Conservation (phyloP, 2,329 filamentous ascomycete species). For the Zymoseptoria pseudotritici region DNA sequence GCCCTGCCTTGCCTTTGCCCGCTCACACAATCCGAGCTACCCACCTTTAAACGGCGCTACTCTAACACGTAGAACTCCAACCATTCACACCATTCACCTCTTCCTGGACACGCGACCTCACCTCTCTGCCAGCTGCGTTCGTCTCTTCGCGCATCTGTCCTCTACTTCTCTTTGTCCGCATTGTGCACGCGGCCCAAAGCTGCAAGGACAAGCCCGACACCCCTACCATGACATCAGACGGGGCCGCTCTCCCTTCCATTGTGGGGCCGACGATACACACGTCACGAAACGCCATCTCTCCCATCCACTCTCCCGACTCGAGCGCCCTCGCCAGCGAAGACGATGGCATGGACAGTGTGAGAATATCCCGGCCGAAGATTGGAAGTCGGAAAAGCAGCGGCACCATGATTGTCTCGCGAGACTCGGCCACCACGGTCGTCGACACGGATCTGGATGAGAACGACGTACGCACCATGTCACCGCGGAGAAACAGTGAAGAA, state of each 20-base stretch:
- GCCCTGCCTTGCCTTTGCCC: not conserved
- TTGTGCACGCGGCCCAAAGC: not conserved
- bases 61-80: not conserved
- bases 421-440: conserved; percentile 51
- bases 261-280: conserved; percentile 15
- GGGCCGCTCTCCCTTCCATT: conserved; percentile 15
- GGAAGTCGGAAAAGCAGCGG: conserved; percentile 69
- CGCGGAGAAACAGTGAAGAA: conserved; percentile 81
- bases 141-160: not conserved
- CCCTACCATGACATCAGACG: conserved; percentile 17
- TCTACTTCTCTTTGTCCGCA: not conserved
- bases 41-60: not conserved
- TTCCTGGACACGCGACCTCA: not conserved
- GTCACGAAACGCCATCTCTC: conserved; percentile 9
- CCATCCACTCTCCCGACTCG: conserved; percentile 23
- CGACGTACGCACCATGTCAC: conserved; percentile 92
- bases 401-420: conserved; percentile 67
- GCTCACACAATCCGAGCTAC: not conserved
- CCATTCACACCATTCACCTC: not conserved
- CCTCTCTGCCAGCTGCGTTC: not conserved
- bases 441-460: conserved; percentile 64
- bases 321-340: conserved; percentile 28
- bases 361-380: conserved; percentile 52
- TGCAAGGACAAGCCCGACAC: not conserved
- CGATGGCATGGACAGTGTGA: conserved; percentile 16